Evolutionary conservation across 768 basidiomycete species (phyloP).

Genomic region (Boletus reticuloceps): DNA sequence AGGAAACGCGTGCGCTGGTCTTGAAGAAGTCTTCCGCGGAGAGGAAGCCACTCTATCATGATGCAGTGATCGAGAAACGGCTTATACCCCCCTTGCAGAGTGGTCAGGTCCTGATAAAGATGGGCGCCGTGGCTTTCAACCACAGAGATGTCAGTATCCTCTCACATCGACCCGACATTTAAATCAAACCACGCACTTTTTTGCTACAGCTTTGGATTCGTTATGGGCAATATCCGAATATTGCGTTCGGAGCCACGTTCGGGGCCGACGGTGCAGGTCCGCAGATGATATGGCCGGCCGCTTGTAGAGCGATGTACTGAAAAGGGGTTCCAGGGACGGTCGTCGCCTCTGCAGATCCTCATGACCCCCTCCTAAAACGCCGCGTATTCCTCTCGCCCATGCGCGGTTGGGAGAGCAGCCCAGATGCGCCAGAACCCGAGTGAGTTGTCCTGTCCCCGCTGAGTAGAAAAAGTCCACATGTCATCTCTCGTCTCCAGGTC

Average conservation of each 20-base stretch:
- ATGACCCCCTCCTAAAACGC: constrained; percentile 56
- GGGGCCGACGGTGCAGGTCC: constrained; percentile 76
- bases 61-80: constrained; percentile 50
- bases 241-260: constrained; percentile 55
- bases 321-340: constrained; percentile 50
- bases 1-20: constrained; percentile 46
- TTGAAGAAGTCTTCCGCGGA: constrained; percentile 41
- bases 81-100: constrained; percentile 48
- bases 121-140: constrained; percentile 73
- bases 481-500: constrained; percentile 5
- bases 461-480: not conserved
- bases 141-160: constrained; percentile 58
- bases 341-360: constrained; percentile 49
- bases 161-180: not conserved
- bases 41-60: constrained; percentile 49
- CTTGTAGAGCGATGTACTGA: not conserved
- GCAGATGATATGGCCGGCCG: constrained; percentile 5
- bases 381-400: constrained; percentile 76
- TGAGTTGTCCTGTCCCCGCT: constrained; percentile 27
- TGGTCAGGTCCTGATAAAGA: constrained; percentile 64
- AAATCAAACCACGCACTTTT: not conserved
- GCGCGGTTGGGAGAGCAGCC: constrained; percentile 71
- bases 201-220: constrained; percentile 67
- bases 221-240: constrained; percentile 63
- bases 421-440: constrained; percentile 64